These are phyloP conservation scores for Nasturtium officinale DNA, from an alignment of 345 rosid genomes.

Conservation along the genomic window DNA sequence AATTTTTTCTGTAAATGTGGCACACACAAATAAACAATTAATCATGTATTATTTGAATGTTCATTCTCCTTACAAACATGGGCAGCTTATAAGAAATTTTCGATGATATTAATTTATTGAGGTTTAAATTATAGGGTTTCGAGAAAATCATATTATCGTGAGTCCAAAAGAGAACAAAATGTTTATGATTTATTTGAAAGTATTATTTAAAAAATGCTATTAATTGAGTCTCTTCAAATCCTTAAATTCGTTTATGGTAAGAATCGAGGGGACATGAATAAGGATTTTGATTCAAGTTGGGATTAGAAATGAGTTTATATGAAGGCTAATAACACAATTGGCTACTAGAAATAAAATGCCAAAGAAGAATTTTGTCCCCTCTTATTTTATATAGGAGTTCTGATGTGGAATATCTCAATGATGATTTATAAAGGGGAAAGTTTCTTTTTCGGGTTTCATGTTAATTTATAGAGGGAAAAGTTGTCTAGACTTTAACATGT, in stretches of 20 bases:
- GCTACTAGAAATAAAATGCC: neutral
- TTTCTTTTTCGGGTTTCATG: no score
- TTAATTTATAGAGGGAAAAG: neutral
- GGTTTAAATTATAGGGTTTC: neutral
- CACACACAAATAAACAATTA: neutral
- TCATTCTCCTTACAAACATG: neutral
- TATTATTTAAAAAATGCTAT: no score
- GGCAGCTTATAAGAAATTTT: neutral
- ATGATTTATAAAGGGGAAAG: neutral
- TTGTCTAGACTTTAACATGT: neutral
- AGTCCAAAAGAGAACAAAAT: neutral
- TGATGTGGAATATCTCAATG: neutral
- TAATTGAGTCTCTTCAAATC: no score
- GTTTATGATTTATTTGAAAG: no score
- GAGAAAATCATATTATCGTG: neutral
- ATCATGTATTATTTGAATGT: neutral
- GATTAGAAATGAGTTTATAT: no score
- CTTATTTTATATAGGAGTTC: neutral
- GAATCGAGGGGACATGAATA: no score
- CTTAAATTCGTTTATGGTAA: no score
- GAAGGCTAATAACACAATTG: neutral
- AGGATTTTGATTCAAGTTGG: no score
- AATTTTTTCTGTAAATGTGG: neutral
- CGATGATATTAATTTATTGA: neutral
- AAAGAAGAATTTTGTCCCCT: neutral